Percentiles rank a stretch among this genome's conserved stretches.
Evolutionary conservation across 805 yeast species (phyloP).

Genomic region (Lipomyces anomalus): DNA sequence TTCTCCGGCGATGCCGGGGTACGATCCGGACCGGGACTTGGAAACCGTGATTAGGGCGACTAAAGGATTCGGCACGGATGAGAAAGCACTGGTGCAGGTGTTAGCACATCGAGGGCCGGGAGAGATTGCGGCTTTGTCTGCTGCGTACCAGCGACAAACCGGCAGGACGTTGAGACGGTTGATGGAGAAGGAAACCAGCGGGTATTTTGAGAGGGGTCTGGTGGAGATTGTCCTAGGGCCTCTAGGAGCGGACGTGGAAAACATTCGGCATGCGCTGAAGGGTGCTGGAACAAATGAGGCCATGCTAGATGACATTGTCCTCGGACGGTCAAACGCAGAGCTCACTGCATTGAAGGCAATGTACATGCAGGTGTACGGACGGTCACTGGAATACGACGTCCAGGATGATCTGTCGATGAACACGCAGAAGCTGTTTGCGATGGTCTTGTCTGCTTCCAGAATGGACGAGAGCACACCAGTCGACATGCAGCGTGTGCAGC

Average conservation of each 20-base stretch:
- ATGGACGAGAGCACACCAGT: slow-evolving; percentile 21
- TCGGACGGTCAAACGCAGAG: slow-evolving; percentile 22
- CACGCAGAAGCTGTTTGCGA: slow-evolving; percentile 22
- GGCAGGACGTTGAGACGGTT: slow-evolving; percentile 19
- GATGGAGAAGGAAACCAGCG: slow-evolving; percentile 22
- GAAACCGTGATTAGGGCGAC: slow-evolving; percentile 21
- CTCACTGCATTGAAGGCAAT: slow-evolving; percentile 21
- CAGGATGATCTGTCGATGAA: slow-evolving; percentile 23
- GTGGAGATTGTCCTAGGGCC: slow-evolving; percentile 22
- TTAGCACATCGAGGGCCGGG: slow-evolving; percentile 18
- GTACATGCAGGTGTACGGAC: slow-evolving; percentile 17
- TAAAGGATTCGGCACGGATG: slow-evolving; percentile 28
- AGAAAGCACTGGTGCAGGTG: slow-evolving; percentile 16
- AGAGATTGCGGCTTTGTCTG: slow-evolving; percentile 19
- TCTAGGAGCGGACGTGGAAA: slow-evolving; percentile 22
- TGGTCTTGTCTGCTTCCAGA: slow-evolving; percentile 17
- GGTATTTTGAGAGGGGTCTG: slow-evolving; percentile 21
- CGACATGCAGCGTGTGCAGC: slow-evolving; percentile 11
- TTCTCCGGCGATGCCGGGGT: slow-evolving; percentile 7
- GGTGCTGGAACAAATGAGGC: slow-evolving; percentile 25
- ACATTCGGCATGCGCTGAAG: slow-evolving; percentile 16
- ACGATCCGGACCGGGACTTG: slow-evolving; percentile 22
- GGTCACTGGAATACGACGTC: slow-evolving; percentile 17
- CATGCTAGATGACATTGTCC: slow-evolving; percentile 23
- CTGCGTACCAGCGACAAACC: slow-evolving; percentile 13